These are phyloP conservation scores for Ustilago esculenta DNA, from an alignment of 1,284 basidiomycete genomes.

Conservation along the genomic window DNA sequence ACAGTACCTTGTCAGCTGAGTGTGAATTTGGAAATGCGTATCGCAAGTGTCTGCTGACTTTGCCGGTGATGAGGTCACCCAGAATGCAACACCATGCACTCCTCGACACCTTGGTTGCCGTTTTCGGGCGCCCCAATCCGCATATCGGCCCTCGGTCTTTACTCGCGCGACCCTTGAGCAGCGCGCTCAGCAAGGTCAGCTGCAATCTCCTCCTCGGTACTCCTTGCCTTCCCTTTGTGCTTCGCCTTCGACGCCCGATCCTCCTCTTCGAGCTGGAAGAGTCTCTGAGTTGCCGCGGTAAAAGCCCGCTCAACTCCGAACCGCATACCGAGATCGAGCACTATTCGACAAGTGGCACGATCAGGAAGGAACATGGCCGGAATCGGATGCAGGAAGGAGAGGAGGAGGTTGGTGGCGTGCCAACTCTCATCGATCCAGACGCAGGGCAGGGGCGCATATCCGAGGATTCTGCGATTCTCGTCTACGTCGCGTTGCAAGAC, in stretches of 20 bases:
- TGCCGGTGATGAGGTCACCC: no score
- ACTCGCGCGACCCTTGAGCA: not conserved
- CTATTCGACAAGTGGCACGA: slow-evolving; percentile 19
- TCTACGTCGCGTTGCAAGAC: slow-evolving; percentile 16
- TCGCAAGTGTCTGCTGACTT: no score
- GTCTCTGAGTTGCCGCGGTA: slow-evolving; percentile 11
- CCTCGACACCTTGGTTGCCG: no score
- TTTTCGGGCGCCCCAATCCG: no score
- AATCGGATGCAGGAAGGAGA: slow-evolving; percentile 46
- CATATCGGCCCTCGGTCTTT: no score
- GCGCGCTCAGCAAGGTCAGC: slow-evolving; percentile 8
- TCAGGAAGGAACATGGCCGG: slow-evolving; percentile 40
- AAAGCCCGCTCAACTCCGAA: slow-evolving; percentile 28
- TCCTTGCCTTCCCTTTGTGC: slow-evolving; percentile 22
- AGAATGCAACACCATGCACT: no score
- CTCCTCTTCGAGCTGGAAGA: slow-evolving; percentile 31
- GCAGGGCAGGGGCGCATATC: slow-evolving; percentile 27
- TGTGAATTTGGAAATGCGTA: no score
- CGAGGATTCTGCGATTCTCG: slow-evolving; percentile 27
- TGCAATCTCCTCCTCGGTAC: slow-evolving; percentile 25
- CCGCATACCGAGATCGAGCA: slow-evolving; percentile 26
- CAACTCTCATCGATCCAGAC: slow-evolving; percentile 41
- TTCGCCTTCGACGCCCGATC: slow-evolving; percentile 6
- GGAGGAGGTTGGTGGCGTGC: slow-evolving; percentile 38
- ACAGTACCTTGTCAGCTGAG: no score